phyloP scores from a whole-genome alignment of 371 early-diverging fungal genomes.

The Batrachochytrium dendrobatidis region DNA sequence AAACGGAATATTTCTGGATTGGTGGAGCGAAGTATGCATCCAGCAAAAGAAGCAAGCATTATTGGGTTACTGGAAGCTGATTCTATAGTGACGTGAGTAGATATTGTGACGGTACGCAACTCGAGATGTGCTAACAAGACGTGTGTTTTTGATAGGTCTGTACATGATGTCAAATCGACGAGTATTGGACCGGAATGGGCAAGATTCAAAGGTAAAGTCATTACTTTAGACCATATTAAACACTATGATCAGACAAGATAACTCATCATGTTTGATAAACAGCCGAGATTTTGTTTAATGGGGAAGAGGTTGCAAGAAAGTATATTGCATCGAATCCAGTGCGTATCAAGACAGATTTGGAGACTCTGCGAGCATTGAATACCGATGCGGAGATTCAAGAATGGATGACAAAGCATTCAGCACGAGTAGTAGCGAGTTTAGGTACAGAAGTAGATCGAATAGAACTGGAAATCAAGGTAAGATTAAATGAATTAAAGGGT shows the following conservation, averaged over 20 bases:
- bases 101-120: too few relatives aligned
- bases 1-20: conserved; percentile 34
- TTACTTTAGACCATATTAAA: too few relatives aligned
- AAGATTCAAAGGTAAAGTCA: conserved; percentile 28
- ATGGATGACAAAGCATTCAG: conserved; percentile 18
- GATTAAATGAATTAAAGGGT: not conserved
- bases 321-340: conserved; percentile 15
- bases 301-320: conserved; percentile 32
- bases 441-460: conserved; percentile 38
- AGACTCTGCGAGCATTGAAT: conserved; percentile 12
- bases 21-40: conserved; percentile 30
- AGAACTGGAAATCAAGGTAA: conserved; percentile 31
- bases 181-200: conserved; percentile 35
- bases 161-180: conserved; percentile 45
- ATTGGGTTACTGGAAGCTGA: conserved; percentile 30
- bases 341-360: conserved; percentile 11
- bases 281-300: conserved; percentile 42
- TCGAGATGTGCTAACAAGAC: too few relatives aligned
- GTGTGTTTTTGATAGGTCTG: conserved; percentile 11
- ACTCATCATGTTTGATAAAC: conserved; percentile 1
- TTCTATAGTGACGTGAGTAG: conserved; percentile 29
- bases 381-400: conserved; percentile 25
- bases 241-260: not conserved
- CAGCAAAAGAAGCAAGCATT: conserved; percentile 21
- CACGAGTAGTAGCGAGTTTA: conserved; percentile 17